A percentile compares a stretch with the other conserved stretches of the same genome.
phyloP scores from a whole-genome alignment of 2,329 filamentous ascomycete species.

The Claviceps citrina region DNA sequence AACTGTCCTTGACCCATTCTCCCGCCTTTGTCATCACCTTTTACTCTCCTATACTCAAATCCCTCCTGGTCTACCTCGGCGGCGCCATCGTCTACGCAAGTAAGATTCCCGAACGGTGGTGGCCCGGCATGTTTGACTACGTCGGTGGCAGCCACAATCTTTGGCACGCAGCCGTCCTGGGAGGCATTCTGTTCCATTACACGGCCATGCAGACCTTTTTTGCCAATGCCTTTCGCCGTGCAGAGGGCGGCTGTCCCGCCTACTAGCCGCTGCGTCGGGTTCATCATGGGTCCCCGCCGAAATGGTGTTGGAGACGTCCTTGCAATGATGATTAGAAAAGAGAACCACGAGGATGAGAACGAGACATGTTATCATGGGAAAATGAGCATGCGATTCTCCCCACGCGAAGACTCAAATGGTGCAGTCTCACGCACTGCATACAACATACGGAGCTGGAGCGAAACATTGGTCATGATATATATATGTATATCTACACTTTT shows the following conservation, averaged over 20 bases:
- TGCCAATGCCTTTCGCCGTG: slow-evolving; percentile 55
- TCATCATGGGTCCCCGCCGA: neutral
- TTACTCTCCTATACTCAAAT: slow-evolving; percentile 77
- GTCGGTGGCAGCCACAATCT: slow-evolving; percentile 91
- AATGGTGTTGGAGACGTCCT: neutral
- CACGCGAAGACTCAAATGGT: neutral
- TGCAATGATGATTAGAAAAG: neutral
- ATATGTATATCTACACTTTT: neutral
- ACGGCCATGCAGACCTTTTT: slow-evolving; percentile 93
- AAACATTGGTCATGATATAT: neutral
- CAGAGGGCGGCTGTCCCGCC: slow-evolving; percentile 41
- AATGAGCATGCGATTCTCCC: neutral
- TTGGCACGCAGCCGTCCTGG: slow-evolving; percentile 89
- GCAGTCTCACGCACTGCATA: neutral
- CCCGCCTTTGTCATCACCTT: slow-evolving; percentile 72
- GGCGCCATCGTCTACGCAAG: slow-evolving; percentile 82
- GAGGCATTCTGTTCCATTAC: slow-evolving; percentile 96
- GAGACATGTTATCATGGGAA: neutral
- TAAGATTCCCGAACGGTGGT: slow-evolving; percentile 86
- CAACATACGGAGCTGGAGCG: neutral
- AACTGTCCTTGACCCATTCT: slow-evolving; percentile 66
- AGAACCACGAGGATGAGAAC: neutral
- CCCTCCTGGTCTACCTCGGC: slow-evolving; percentile 66
- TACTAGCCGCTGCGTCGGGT: slow-evolving; percentile 26
- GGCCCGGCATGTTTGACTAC: slow-evolving; percentile 87